These are phyloP conservation scores for Neoarthrinium moseri DNA, from an alignment of 2,329 filamentous ascomycete genomes.

Conservation along the genomic window DNA sequence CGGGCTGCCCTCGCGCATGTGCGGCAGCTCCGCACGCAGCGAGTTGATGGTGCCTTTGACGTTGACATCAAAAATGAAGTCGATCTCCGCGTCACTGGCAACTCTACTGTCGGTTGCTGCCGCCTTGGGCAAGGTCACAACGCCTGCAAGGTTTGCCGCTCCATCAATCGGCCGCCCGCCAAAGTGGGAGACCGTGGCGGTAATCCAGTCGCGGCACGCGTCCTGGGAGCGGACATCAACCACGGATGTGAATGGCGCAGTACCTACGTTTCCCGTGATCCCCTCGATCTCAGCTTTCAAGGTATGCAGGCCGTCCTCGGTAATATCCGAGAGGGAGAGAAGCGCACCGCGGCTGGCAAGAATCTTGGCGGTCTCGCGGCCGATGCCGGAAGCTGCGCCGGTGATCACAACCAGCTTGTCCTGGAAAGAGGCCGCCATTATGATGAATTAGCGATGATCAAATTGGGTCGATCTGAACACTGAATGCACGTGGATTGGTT, in stretches of 20 bases:
- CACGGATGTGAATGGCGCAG: background rate
- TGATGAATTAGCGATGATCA: background rate
- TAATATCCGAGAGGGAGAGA: slow-evolving; percentile 3
- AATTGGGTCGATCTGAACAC: background rate
- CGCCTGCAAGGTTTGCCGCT: slow-evolving; percentile 26
- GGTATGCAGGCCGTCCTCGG: background rate
- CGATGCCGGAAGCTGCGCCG: slow-evolving; percentile 2
- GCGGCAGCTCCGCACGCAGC: slow-evolving; percentile 12
- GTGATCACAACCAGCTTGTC: slow-evolving; percentile 1
- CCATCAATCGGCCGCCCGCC: slow-evolving; percentile 18
- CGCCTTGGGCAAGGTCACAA: slow-evolving; percentile 13
- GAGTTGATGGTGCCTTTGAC: slow-evolving; percentile 13
- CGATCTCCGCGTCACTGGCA: slow-evolving; percentile 10
- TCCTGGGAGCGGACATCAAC: slow-evolving; percentile 14
- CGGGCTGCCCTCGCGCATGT: slow-evolving; percentile 6
- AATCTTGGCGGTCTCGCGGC: background rate
- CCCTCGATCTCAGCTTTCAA: slow-evolving; percentile 5
- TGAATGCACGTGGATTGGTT: background rate
- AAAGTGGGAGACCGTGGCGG: slow-evolving; percentile 17
- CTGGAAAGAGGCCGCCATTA: background rate
- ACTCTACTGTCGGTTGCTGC: slow-evolving; percentile 3
- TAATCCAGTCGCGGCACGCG: slow-evolving; percentile 20
- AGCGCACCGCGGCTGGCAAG: background rate
- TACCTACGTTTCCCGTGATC: slow-evolving; percentile 7
- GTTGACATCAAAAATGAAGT: slow-evolving; percentile 13